Evolutionary conservation across 208 protist species (phyloP), one percentile per base, ranked within the genome.

Genomic region (Ichthyophonus hoferi): DNA sequence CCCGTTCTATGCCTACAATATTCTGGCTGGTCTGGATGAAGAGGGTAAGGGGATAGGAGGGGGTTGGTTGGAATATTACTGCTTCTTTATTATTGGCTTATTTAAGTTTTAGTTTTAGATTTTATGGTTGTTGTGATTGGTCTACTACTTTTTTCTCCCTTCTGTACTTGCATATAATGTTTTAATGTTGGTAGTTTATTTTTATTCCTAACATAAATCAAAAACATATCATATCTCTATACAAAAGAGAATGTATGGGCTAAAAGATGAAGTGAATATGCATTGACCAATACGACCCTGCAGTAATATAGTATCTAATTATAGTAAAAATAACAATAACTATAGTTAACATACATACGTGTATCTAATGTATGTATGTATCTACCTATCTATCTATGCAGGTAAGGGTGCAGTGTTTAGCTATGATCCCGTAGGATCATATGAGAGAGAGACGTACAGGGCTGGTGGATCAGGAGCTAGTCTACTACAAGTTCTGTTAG

Each of bases 1-100:
- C 93, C 98, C 98, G 17, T 99, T 98, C 92, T 99, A 99, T 94
- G 97, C 98, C 1, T 99, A 99, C 93, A 99, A 99, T 94, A 96
- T 99, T 89, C 90, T 99, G 31, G 97, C 94, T 24, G 98, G 98
- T 35, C 88, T 99, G 24, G 95, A 99, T 91, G 94, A 97, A 67
- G 88, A 97, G 33, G 98, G 93, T 93, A 87, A 40, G 42, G n/a
- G n/a, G n/a, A n/a, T n/a, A n/a, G n/a, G n/a, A n/a, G n/a, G n/a
- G n/a, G n/a, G n/a, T n/a, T n/a, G n/a, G n/a, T n/a, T n/a, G n/a
- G n/a, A n/a, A n/a, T n/a, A n/a, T n/a, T n/a, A n/a, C n/a, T 79
- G 40, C 12, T 58, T 35, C 38, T 79, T 1, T 39, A 58, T 58
- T 58, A 35, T 91, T 34, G 42, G 3, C 34, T 79, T 33, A 35